A percentile compares a stretch with the other conserved stretches of the same genome.
These are phyloP conservation scores for Heritiera littoralis DNA, from an alignment of 345 rosid species.

Conservation along the genomic window DNA sequence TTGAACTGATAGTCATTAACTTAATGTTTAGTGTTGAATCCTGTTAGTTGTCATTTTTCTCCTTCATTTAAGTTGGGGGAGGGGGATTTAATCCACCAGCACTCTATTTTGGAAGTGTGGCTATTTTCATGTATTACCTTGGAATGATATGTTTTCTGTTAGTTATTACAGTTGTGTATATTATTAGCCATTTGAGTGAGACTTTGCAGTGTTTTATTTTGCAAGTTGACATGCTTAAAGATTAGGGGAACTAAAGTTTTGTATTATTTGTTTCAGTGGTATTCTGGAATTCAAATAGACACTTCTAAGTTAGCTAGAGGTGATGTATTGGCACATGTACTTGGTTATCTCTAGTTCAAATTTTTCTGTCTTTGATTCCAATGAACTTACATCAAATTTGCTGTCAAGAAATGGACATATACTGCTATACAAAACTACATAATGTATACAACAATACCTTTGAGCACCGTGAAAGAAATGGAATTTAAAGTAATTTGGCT, in stretches of 20 bases:
- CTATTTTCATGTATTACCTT: neutral
- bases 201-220: neutral
- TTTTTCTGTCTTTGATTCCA: neutral
- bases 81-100: neutral
- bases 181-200: neutral
- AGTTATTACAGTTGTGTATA: neutral
- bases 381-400: neutral
- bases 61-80: neutral
- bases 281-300: neutral
- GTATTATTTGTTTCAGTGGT: neutral
- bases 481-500: neutral
- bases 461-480: neutral
- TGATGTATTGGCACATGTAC: neutral
- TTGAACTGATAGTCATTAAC: neutral
- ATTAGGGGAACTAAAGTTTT: neutral
- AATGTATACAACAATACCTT: neutral
- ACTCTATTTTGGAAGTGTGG: neutral
- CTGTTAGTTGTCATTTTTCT: neutral
- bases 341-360: neutral
- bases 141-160: neutral
- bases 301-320: neutral
- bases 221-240: neutral
- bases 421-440: neutral
- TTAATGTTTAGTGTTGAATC: neutral
- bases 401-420: neutral